Percentiles rank a stretch among this genome's conserved stretches.
Evolutionary conservation across 768 basidiomycete species (phyloP).

Genomic region (Psilocybe tampanensis): DNA sequence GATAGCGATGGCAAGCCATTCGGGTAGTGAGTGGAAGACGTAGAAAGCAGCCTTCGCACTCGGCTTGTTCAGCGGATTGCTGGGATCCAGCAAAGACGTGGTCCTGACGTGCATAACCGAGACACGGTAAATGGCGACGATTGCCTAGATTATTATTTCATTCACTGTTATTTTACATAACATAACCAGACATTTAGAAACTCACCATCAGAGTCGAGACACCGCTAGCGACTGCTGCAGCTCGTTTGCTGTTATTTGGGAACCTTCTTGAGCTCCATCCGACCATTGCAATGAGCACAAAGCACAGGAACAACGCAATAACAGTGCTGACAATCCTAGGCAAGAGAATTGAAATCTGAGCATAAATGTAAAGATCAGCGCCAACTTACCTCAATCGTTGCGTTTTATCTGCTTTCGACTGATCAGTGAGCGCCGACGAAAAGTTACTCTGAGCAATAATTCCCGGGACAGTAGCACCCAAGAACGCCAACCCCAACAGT

Average conservation of each 20-base stretch:
- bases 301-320: slow-evolving; percentile 2
- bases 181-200: no score
- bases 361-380: not conserved
- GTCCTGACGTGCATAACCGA: slow-evolving; percentile 37
- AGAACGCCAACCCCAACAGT: slow-evolving; percentile 26
- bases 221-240: slow-evolving; percentile 22
- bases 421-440: slow-evolving; percentile 16
- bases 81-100: slow-evolving; percentile 35
- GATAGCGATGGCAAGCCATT: slow-evolving; percentile 36
- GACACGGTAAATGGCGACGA: slow-evolving; percentile 42
- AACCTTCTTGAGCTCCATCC: slow-evolving; percentile 27
- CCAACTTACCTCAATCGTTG: slow-evolving; percentile 24
- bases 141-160: slow-evolving; percentile 19
- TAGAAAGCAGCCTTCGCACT: slow-evolving; percentile 43
- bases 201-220: slow-evolving; percentile 32
- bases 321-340: slow-evolving; percentile 28
- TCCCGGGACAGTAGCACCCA: slow-evolving; percentile 32
- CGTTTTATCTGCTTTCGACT: slow-evolving; percentile 19
- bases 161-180: not conserved
- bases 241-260: slow-evolving; percentile 28
- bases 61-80: slow-evolving; percentile 34
- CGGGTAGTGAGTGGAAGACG: slow-evolving; percentile 46
- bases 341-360: not conserved
- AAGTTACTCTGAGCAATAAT: slow-evolving; percentile 30
- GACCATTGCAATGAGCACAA: slow-evolving; percentile 2